phyloP scores from a whole-genome alignment of 345 rosid species.

The Salix exigua region DNA sequence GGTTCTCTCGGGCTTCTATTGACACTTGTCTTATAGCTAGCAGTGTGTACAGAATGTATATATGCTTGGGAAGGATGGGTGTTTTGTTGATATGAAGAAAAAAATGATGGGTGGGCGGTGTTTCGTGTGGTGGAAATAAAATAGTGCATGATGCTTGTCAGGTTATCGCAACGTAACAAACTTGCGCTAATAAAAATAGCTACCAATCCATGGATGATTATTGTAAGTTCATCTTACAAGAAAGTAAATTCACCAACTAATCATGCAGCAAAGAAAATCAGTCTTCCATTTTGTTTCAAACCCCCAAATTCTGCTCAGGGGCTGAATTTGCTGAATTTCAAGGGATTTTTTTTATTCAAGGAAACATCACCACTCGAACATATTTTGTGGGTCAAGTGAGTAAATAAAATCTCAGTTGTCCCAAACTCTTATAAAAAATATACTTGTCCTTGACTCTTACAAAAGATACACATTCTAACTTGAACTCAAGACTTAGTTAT shows the following conservation, averaged over 20 bases:
- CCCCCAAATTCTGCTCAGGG: not conserved
- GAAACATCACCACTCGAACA: too few species aligned
- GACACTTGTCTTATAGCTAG: not conserved
- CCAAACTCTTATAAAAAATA: too few species aligned
- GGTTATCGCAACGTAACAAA: not conserved
- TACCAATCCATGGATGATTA: not conserved
- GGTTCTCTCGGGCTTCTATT: not conserved
- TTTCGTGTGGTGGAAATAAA: not conserved
- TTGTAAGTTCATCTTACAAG: not conserved
- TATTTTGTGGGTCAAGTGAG: accelerated
- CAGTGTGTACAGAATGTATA: not conserved
- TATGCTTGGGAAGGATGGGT: not conserved
- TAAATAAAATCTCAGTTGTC: too few species aligned
- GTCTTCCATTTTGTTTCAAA: not conserved
- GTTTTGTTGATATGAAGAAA: not conserved
- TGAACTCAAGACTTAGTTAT: too few species aligned
- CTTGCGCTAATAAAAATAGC: not conserved
- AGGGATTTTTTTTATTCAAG: too few species aligned
- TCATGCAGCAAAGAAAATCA: not conserved
- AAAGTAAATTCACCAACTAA: not conserved
- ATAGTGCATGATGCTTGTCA: not conserved
- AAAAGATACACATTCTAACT: too few species aligned
- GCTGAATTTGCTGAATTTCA: not conserved
- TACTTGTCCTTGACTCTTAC: too few species aligned
- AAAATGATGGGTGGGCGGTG: not conserved